phyloP scores from a whole-genome alignment of 345 rosid genomes.

The Boechera retrofracta region DNA sequence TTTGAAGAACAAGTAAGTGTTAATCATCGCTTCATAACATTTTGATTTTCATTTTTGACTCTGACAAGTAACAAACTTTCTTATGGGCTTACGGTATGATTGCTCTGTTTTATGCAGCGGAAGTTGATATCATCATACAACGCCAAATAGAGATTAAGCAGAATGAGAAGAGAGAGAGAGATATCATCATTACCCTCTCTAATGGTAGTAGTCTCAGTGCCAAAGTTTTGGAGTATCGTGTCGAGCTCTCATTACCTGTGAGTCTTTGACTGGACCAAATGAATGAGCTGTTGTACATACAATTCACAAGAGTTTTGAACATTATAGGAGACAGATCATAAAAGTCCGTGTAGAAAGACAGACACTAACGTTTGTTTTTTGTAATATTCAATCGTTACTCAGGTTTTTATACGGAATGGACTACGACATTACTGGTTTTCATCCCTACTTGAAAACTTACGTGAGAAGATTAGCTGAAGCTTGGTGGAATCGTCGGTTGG shows the following conservation, averaged over 20 bases:
- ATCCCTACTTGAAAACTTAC: not conserved
- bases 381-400: not conserved
- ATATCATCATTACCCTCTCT: not conserved
- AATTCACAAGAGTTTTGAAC: not conserved
- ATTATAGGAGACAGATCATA: not conserved
- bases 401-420: not conserved
- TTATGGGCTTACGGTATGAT: not conserved
- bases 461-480: not conserved
- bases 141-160: slow-evolving; percentile 1
- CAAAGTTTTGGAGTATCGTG: not conserved
- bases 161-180: not conserved
- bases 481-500: not conserved
- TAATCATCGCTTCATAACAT: not conserved
- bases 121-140: slow-evolving; percentile 28
- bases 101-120: slow-evolving; percentile 13
- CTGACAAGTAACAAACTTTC: not conserved
- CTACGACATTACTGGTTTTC: not conserved
- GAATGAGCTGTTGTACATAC: slow-evolving; percentile 28
- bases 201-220: not conserved
- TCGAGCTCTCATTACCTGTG: not conserved
- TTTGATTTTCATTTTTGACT: not conserved
- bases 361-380: not conserved
- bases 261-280: not conserved
- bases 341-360: not conserved
- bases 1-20: slow-evolving; percentile 81